A percentile compares a stretch with the other conserved stretches of the same genome.
phyloP scores from a whole-genome alignment of 2,329 filamentous ascomycete species.

The Zymoseptoria passerinii region DNA sequence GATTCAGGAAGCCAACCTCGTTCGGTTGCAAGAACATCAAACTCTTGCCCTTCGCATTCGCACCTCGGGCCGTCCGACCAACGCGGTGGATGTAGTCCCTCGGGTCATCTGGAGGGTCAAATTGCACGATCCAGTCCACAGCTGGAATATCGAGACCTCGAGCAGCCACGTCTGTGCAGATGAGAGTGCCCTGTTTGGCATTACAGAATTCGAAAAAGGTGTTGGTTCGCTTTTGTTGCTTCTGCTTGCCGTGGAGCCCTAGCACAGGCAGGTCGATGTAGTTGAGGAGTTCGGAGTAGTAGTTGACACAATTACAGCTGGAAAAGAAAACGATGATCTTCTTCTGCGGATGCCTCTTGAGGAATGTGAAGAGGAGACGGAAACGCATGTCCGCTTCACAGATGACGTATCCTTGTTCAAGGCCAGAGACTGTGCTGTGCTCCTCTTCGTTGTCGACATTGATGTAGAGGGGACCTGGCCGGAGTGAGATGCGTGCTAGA shows the following conservation, averaged over 20 bases:
- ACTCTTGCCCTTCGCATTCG: slow-evolving; percentile 74
- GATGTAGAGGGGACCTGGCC: slow-evolving; percentile 87
- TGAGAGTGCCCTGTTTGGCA: slow-evolving; percentile 74
- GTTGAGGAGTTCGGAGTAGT: slow-evolving; percentile 90
- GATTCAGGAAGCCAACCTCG: slow-evolving; percentile 84
- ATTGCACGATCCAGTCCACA: slow-evolving; percentile 95
- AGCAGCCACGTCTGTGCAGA: slow-evolving; percentile 94
- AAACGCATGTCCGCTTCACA: slow-evolving; percentile 93
- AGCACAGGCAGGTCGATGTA: slow-evolving; percentile 91
- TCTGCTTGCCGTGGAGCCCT: slow-evolving; percentile 87
- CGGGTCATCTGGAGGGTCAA: slow-evolving; percentile 57
- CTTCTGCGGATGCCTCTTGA: slow-evolving; percentile 86
- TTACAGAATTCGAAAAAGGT: slow-evolving; percentile 97
- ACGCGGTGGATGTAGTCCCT: slow-evolving; percentile 91
- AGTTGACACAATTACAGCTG: slow-evolving; percentile 75
- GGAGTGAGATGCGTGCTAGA: slow-evolving; percentile 83
- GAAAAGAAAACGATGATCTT: slow-evolving; percentile 98
- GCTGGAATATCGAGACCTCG: slow-evolving; percentile 90
- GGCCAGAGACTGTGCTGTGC: slow-evolving; percentile 81
- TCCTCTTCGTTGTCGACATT: slow-evolving; percentile 89
- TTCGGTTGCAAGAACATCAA: slow-evolving; percentile 88
- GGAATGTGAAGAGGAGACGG: slow-evolving; percentile 84
- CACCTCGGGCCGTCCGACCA: slow-evolving; percentile 82
- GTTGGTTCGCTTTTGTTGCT: slow-evolving; percentile 97
- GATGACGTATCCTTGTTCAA: slow-evolving; percentile 93